A percentile compares a stretch with the other conserved stretches of the same genome.
Conservation (phyloP, 1,139 yeast genomes). For the Scheffersomyces lignicola region DNA sequence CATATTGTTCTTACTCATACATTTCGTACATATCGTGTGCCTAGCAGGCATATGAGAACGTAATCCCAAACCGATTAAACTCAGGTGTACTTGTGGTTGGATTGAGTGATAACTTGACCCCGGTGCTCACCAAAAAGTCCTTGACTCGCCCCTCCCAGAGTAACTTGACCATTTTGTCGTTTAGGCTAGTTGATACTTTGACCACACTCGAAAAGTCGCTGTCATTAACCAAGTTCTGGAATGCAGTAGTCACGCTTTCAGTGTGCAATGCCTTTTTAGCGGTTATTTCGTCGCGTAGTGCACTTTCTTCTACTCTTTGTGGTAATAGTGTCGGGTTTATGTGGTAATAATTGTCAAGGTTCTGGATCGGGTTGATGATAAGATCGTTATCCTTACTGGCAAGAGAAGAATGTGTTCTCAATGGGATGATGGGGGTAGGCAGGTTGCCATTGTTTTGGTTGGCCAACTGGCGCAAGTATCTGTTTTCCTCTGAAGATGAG, state of each 20-base stretch:
- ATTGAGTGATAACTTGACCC: conserved; percentile 50
- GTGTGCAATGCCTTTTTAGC: conserved; percentile 19
- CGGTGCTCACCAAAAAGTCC: conserved; percentile 78
- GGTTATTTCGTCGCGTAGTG: conserved; percentile 1
- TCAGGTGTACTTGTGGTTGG: conserved; percentile 34
- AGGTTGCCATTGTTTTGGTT: not conserved
- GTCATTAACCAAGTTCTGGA: conserved; percentile 51
- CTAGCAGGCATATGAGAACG: conserved; percentile 38
- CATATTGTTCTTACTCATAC: not conserved
- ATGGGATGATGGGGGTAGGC: not conserved
- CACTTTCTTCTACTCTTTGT: not conserved
- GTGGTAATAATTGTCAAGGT: conserved; percentile 24
- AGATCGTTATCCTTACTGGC: conserved; percentile 7
- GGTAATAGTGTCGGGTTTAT: conserved; percentile 26
- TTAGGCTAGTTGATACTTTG: conserved; percentile 71
- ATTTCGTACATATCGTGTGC: not conserved
- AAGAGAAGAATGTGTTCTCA: conserved; percentile 2
- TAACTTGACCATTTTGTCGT: conserved; percentile 58
- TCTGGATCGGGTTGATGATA: conserved; percentile 24
- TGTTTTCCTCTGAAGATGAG: conserved; percentile 10
- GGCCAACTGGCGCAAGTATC: conserved; percentile 5
- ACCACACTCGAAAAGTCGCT: conserved; percentile 69
- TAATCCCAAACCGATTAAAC: conserved; percentile 37
- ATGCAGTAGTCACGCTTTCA: conserved; percentile 51
- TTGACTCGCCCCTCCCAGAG: conserved; percentile 89